A percentile compares a stretch with the other conserved stretches of the same genome.
These are phyloP conservation scores for Sporisorium iseilematis-ciliati DNA, from an alignment of 1,284 basidiomycete genomes.

Conservation along the genomic window DNA sequence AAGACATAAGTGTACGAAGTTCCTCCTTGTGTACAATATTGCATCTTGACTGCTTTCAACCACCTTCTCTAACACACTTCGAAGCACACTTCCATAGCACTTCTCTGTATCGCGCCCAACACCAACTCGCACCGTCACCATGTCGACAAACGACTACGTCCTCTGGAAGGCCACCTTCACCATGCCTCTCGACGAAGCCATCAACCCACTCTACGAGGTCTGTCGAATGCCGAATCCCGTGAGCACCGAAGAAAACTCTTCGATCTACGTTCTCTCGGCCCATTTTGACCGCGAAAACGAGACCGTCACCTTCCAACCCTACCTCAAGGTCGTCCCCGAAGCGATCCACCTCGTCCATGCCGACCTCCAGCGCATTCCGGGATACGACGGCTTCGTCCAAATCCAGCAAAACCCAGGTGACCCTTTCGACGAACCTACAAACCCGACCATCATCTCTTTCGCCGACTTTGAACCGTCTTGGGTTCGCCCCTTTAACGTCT, in stretches of 20 bases:
- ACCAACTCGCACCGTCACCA: background rate
- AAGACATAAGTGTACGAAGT: no score
- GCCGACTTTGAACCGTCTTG: background rate
- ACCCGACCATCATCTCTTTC: conserved; percentile 4
- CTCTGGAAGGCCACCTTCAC: conserved; percentile 11
- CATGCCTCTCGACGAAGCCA: conserved; percentile 5
- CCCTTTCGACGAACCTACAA: background rate
- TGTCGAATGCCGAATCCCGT: conserved; percentile 7
- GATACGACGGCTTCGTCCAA: background rate
- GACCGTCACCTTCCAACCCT: background rate
- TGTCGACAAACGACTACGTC: background rate
- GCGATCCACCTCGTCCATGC: conserved; percentile 1
- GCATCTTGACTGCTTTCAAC: no score
- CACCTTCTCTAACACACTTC: no score
- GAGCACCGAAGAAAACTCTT: background rate
- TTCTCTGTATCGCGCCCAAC: no score
- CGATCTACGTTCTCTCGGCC: conserved; percentile 2
- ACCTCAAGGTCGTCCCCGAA: conserved; percentile 6
- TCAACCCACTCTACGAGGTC: background rate
- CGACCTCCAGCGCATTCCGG: background rate
- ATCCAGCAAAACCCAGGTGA: conserved; percentile 8
- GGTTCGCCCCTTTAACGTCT: background rate
- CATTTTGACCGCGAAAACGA: background rate
- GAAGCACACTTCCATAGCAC: background rate
- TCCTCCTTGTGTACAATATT: no score